Evolutionary conservation across 192 early-diverging fungal genomes (phyloP).

Genomic region (Backusella tarrabulga): DNA sequence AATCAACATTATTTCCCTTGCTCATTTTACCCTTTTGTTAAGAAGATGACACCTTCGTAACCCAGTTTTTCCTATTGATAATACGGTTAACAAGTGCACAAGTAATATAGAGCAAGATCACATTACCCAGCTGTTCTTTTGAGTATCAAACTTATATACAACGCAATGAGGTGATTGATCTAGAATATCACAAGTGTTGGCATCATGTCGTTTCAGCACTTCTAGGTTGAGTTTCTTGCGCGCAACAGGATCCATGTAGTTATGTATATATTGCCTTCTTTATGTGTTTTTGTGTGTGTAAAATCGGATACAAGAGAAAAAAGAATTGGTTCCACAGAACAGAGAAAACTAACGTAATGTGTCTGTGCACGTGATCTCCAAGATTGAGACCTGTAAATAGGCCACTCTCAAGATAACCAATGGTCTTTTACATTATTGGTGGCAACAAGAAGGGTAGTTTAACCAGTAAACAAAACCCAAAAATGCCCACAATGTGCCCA

Average conservation of each 20-base stretch:
- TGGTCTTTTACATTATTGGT: too few species aligned
- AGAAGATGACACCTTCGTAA: slow-evolving; percentile 91
- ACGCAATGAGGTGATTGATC: slow-evolving; percentile 86
- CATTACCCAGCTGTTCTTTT: slow-evolving; percentile 75
- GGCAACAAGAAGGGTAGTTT: too few species aligned
- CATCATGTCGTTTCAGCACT: slow-evolving; percentile 83
- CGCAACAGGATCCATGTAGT: slow-evolving; percentile 54
- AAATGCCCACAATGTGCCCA: too few species aligned
- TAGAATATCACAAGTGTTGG: slow-evolving; percentile 71
- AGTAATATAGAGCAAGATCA: not conserved
- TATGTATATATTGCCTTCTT: not conserved
- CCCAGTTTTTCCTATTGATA: slow-evolving; percentile 74
- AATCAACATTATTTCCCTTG: not conserved
- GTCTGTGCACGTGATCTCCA: too few species aligned
- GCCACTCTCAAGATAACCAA: too few species aligned
- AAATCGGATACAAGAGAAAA: not conserved
- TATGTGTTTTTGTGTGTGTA: not conserved
- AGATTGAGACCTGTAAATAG: too few species aligned
- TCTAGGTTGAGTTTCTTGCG: slow-evolving; percentile 75
- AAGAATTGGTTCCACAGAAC: not conserved
- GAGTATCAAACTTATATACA: slow-evolving; percentile 83
- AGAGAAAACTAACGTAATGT: too few species aligned
- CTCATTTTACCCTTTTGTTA: slow-evolving; percentile 64
- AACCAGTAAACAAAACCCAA: too few species aligned
- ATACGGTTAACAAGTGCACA: too few species aligned